Evolutionary conservation across 23 red algal genomes (phyloP), one percentile per base, ranked within the genome.

Genomic region (Gracilariopsis chorda): DNA sequence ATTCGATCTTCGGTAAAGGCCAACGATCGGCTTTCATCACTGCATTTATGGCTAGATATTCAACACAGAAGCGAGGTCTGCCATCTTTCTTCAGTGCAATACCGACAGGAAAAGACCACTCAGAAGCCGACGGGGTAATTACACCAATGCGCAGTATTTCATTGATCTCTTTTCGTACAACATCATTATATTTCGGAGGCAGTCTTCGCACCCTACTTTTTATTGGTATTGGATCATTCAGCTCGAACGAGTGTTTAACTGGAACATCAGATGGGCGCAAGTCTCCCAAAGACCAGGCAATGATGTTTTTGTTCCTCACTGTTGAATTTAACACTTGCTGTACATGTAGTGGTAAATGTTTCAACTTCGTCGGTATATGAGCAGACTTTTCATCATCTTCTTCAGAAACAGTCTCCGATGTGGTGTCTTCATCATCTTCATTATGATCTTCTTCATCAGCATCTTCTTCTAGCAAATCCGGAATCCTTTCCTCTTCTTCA

Each of bases 61-160:
- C n/a, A n/a, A n/a, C n/a, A n/a, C n/a, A n/a, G n/a, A n/a, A 88
- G 20, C 83, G 12, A 20, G 83, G 37, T 47, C 58, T 88, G 25
- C 84, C 84, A 30, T 77, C 43, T 52, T 88, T 88, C 84, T 76
- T 88, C 1, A 67, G 53, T 1, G 71, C 84, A 34, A 88, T 88
- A 37, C 76, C 37, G 47, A 88, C 68, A 3, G 70, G 51, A 46
- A 76, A 77, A 0, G 84, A 76, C 84, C 84, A 88, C 7, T 55
- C 80, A 1, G 80, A 85, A n/a, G 20, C 24, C 4, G 36, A 65
- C 20, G 57, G 59, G 23, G 80, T 67, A 12, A 85, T 51, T 9
- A 85, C 48, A 8, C 59, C 27, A 7, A 58, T n/a, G 20, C 47
- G 3, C 4, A 85, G n/a, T 9, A 85, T 20, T 30, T 44, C 35